phyloP scores from a whole-genome alignment of 352 stramenopile genomes.

The Pythium pyrilobum region DNA sequence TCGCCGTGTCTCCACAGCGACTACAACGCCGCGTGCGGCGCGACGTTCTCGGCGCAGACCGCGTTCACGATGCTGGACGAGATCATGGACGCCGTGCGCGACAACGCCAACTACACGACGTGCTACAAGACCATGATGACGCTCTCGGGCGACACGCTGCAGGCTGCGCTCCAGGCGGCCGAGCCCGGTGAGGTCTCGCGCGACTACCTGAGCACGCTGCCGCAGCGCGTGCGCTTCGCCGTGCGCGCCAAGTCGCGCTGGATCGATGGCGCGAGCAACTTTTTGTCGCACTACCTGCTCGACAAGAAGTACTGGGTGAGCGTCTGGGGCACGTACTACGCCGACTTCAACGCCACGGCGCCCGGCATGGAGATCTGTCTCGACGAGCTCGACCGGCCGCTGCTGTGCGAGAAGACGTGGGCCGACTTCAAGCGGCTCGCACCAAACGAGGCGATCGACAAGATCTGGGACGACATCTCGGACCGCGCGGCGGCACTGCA shows the following conservation, averaged over 20 bases:
- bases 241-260: slow-evolving; percentile 22
- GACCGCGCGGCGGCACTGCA: slow-evolving; percentile 16
- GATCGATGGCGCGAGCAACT: slow-evolving; percentile 20
- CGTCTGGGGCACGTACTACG: slow-evolving; percentile 21
- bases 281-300: slow-evolving; percentile 22
- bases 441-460: slow-evolving; percentile 13
- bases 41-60: neutral
- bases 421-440: slow-evolving; percentile 21
- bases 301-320: slow-evolving; percentile 26
- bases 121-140: slow-evolving; percentile 25
- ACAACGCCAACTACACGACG: slow-evolving; percentile 19
- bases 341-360: slow-evolving; percentile 15
- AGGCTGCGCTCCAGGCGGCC: neutral
- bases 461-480: slow-evolving; percentile 25
- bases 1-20: slow-evolving; percentile 9
- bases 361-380: slow-evolving; percentile 21
- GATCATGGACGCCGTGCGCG: slow-evolving; percentile 13
- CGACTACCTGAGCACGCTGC: slow-evolving; percentile 17
- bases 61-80: slow-evolving; percentile 22
- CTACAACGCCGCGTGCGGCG: slow-evolving; percentile 1
- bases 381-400: slow-evolving; percentile 22
- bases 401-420: slow-evolving; percentile 27
- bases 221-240: slow-evolving; percentile 22
- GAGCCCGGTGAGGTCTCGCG: slow-evolving; percentile 6
- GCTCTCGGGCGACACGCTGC: slow-evolving; percentile 4